phyloP scores from a whole-genome alignment of 108 stramenopile species.

The Cyclostephanos invisitatus region DNA sequence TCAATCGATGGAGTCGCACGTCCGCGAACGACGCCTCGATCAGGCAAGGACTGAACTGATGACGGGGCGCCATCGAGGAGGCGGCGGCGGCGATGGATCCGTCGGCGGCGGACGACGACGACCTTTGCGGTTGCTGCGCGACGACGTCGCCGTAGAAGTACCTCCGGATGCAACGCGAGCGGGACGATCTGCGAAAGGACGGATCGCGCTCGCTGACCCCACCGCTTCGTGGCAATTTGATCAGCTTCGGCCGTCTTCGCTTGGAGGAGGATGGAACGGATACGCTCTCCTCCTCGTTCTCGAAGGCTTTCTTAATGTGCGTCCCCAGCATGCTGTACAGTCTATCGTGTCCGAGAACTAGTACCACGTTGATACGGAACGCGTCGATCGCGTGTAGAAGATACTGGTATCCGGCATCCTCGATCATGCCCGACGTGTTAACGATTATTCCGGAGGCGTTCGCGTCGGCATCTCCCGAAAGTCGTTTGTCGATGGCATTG shows the following conservation, averaged over 20 bases:
- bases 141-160: conserved; percentile 80
- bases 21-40: conserved; percentile 65
- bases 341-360: conserved; percentile 88
- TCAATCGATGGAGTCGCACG: conserved; percentile 64
- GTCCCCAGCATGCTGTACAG: conserved; percentile 81
- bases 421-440: conserved; percentile 82
- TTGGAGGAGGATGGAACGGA: not conserved
- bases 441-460: conserved; percentile 79
- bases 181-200: conserved; percentile 60
- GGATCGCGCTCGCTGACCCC: conserved; percentile 75
- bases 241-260: conserved; percentile 57
- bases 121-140: conserved; percentile 11
- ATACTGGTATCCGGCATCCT: conserved; percentile 65
- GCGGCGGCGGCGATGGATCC: not conserved
- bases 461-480: conserved; percentile 60
- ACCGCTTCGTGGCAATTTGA: conserved; percentile 85
- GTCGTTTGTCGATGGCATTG: conserved; percentile 56
- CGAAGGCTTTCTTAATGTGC: conserved; percentile 56
- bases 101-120: not conserved
- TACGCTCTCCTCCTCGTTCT: not conserved
- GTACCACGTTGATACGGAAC: conserved; percentile 70
- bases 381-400: conserved; percentile 71
- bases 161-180: conserved; percentile 67
- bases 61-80: conserved; percentile 16
- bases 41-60: conserved; percentile 78